These are phyloP conservation scores for Beauveria varroae DNA, from an alignment of 2,329 filamentous ascomycete genomes.

Conservation along the genomic window DNA sequence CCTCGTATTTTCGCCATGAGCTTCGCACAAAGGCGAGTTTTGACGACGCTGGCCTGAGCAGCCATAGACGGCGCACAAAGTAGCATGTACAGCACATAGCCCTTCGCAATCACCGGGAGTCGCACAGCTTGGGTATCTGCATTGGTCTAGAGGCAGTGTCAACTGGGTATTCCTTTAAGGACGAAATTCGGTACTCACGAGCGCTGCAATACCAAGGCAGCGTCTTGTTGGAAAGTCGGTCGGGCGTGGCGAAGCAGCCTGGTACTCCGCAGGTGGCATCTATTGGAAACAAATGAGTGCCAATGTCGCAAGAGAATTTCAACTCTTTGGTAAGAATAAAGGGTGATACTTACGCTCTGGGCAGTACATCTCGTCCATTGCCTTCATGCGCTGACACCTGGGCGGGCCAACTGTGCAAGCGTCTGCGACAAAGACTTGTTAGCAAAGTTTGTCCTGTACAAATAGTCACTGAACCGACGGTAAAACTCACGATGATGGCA, in stretches of 20 bases:
- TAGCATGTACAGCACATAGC: background rate
- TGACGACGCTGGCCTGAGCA: background rate
- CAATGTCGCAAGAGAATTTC: background rate
- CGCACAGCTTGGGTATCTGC: background rate
- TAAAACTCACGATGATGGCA: background rate
- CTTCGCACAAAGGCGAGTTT: background rate
- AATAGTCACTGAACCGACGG: no score
- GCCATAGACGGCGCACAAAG: background rate
- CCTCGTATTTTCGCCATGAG: background rate
- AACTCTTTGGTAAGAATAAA: no score
- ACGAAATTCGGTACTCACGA: background rate
- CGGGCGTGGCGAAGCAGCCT: background rate
- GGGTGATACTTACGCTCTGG: background rate
- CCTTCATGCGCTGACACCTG: background rate
- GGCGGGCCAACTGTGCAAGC: background rate
- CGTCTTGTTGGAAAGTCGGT: background rate
- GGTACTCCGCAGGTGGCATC: background rate
- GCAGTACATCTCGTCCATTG: background rate
- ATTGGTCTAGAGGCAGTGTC: background rate
- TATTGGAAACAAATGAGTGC: background rate
- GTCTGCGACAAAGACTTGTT: background rate
- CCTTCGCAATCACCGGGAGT: background rate
- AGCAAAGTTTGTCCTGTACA: background rate
- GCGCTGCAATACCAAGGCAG: conserved; percentile 2
- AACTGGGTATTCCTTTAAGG: background rate